These are phyloP conservation scores for Rhodotorula toruloides DNA, from an alignment of 768 basidiomycete species.

Conservation along the genomic window DNA sequence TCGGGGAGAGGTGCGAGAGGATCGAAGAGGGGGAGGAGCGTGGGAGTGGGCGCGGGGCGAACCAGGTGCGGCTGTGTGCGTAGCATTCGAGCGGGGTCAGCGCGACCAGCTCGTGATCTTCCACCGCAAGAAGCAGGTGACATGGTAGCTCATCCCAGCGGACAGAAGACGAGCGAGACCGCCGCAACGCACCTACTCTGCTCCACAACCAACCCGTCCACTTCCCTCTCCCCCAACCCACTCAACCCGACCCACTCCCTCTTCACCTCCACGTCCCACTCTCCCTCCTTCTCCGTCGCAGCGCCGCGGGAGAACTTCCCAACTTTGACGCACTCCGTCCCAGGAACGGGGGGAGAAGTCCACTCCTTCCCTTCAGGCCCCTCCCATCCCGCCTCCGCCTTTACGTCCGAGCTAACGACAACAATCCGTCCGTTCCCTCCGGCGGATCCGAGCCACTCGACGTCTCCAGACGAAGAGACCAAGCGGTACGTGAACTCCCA, in stretches of 20 bases:
- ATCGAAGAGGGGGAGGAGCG: background rate
- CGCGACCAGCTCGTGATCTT: too few species aligned
- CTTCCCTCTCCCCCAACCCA: background rate
- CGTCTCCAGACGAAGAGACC: background rate
- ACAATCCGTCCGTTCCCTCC: slow-evolving; percentile 6
- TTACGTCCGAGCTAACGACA: background rate
- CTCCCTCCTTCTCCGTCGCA: background rate
- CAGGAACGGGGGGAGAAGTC: too few species aligned
- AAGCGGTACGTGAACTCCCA: slow-evolving; percentile 22
- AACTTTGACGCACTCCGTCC: background rate
- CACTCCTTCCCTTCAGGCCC: background rate
- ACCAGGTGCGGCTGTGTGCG: slow-evolving; percentile 29
- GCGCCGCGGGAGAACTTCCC: background rate
- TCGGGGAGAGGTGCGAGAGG: background rate
- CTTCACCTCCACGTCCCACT: background rate
- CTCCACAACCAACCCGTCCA: slow-evolving; percentile 20
- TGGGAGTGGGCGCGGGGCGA: slow-evolving; percentile 10
- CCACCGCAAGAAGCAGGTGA: too few species aligned
- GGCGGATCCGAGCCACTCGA: slow-evolving; percentile 13
- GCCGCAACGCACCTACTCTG: slow-evolving; percentile 15
- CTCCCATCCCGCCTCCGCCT: background rate
- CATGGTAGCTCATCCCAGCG: too few species aligned
- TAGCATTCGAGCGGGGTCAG: too few species aligned
- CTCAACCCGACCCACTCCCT: background rate
- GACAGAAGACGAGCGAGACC: too few species aligned